Evolutionary conservation across 345 rosid species (phyloP).

Genomic region (Conringia planisiliqua): DNA sequence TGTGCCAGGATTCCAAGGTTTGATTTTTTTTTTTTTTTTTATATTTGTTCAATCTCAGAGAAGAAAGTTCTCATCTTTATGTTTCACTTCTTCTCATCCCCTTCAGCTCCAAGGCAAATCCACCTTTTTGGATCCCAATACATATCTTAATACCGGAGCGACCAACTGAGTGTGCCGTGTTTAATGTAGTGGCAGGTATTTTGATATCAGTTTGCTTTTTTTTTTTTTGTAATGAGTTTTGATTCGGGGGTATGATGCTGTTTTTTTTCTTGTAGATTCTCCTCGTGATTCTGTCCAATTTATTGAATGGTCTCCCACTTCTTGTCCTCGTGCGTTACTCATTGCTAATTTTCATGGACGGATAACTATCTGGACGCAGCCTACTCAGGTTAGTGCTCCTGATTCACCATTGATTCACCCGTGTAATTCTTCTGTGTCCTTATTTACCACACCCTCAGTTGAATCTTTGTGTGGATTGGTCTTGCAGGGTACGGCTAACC

Average conservation of each 20-base stretch:
- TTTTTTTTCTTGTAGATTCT: constrained; percentile 57
- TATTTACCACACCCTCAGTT: neutral
- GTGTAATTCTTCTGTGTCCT: neutral
- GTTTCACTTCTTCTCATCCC: neutral
- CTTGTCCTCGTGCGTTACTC: constrained; percentile 90
- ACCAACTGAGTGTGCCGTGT: constrained; percentile 89
- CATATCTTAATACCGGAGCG: constrained; percentile 95
- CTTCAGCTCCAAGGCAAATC: constrained; percentile 77
- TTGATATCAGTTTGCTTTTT: neutral
- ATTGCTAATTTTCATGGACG: constrained; percentile 97
- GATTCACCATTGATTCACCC: neutral
- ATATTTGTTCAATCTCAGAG: neutral
- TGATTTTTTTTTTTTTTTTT: neutral
- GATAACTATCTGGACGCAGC: constrained; percentile 95
- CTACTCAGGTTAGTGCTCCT: constrained; percentile 64
- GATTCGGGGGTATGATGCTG: neutral
- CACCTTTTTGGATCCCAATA: constrained; percentile 98
- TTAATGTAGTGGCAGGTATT: constrained; percentile 93
- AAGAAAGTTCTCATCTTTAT: neutral
- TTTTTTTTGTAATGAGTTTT: neutral
- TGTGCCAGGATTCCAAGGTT: constrained; percentile 98
- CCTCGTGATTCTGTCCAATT: constrained; percentile 99
- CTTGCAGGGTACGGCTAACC: constrained; percentile 76
- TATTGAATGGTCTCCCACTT: constrained; percentile 97
- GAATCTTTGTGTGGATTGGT: constrained; percentile 13